phyloP scores from a whole-genome alignment of 352 stramenopile genomes.

The Globisporangium orthogonon region DNA sequence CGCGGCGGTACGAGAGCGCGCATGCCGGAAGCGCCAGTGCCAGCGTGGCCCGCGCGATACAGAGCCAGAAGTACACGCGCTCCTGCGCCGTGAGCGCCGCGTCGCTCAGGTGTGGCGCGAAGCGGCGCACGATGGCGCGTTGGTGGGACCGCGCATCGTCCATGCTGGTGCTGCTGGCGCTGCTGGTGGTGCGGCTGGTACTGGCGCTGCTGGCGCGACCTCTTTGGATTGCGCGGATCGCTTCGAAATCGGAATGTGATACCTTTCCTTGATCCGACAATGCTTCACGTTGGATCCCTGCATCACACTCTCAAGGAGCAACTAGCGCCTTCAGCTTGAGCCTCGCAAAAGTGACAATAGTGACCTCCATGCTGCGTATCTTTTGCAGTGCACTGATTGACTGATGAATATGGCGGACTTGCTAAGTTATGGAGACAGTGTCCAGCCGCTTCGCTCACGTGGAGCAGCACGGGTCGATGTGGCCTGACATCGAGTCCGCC shows the following conservation, averaged over 20 bases:
- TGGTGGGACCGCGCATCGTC: slow-evolving; percentile 19
- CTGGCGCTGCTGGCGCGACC: neutral
- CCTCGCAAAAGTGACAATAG: neutral
- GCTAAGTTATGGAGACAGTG: neutral
- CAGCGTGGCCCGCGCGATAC: slow-evolving; percentile 39
- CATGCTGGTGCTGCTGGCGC: too few species aligned
- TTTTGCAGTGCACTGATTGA: too few species aligned
- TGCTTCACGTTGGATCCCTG: too few species aligned
- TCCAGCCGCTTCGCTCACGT: slow-evolving; percentile 24
- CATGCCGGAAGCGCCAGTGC: slow-evolving; percentile 48
- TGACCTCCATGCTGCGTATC: neutral
- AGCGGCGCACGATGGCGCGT: slow-evolving; percentile 66
- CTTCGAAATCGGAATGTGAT: too few species aligned
- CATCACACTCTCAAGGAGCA: too few species aligned
- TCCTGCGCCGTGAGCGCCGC: slow-evolving; percentile 43
- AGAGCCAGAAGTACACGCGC: slow-evolving; percentile 44
- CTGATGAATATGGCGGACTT: neutral
- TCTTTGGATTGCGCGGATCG: neutral
- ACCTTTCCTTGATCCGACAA: too few species aligned
- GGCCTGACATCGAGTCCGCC: slow-evolving; percentile 52
- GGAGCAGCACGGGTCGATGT: slow-evolving; percentile 75
- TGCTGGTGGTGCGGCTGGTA: too few species aligned
- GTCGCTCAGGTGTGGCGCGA: slow-evolving; percentile 61
- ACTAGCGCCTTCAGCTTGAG: too few species aligned
- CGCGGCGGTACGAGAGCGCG: slow-evolving; percentile 36